Evolutionary conservation across 352 stramenopile genomes (phyloP).

Genomic region (Pilasporangium apinafurcum): DNA sequence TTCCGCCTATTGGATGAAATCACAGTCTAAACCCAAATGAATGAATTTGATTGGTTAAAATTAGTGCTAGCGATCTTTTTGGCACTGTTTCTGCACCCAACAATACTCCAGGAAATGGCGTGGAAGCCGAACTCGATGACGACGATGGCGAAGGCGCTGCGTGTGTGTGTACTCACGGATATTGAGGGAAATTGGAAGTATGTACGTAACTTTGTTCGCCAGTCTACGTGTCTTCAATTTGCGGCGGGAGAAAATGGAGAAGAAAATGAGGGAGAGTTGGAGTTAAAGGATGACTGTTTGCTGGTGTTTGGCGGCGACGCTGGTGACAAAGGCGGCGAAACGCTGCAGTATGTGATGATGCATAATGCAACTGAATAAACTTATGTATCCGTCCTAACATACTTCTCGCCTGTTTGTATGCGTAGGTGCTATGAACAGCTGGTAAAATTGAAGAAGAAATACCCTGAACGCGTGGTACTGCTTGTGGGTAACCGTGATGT

Average conservation of each 20-base stretch:
- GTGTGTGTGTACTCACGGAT: conserved; percentile 72
- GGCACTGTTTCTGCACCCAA: no score
- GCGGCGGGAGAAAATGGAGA: neutral
- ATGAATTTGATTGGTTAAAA: no score
- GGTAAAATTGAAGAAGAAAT: conserved; percentile 77
- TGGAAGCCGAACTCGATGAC: no score
- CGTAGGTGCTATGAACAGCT: conserved; percentile 67
- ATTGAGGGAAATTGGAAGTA: conserved; percentile 80
- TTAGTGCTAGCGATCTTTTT: no score
- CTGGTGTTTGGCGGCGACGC: conserved; percentile 90
- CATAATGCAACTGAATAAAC: no score
- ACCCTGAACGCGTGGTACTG: conserved; percentile 87
- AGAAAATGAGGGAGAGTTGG: conserved; percentile 26
- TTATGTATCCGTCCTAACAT: neutral
- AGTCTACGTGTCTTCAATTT: conserved; percentile 58
- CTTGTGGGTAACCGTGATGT: conserved; percentile 92
- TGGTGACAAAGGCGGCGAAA: conserved; percentile 88
- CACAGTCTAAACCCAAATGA: no score
- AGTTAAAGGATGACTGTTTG: conserved; percentile 60
- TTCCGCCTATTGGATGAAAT: no score
- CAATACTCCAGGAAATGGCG: no score
- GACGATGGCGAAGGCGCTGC: conserved; percentile 8
- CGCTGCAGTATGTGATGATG: conserved; percentile 74
- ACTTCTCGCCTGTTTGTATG: neutral
- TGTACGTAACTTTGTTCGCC: conserved; percentile 51